Base-by-base conservation (phyloP, 352 stramenopile genomes). In the Achlya hypogyna region DNA sequence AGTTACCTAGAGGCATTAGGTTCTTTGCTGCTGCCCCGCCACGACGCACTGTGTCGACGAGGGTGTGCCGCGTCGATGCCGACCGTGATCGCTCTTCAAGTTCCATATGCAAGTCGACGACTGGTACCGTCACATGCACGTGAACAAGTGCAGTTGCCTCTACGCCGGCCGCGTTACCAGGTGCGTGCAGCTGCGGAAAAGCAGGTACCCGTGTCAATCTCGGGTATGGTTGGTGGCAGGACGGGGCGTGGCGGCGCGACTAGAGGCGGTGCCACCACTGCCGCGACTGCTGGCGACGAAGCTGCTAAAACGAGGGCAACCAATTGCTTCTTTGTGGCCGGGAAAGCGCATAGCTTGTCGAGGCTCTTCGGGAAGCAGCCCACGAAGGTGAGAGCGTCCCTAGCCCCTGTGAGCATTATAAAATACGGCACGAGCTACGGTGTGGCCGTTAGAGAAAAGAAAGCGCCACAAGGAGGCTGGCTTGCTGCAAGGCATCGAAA, bases 381-480 rank as follows among this genome's bases (percentile, higher is more conserved):
- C 6, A 67, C 38, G 47, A 58, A 67, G 0, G 38, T 67, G 0
- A 58, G 1, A 3, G 5, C 22, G 20, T 23, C 38, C 1, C 59
- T 66, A 66, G 9, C n/a, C n/a, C 12, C 31, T 16, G 49, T 22
- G 10, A 31, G 8, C 31, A 20, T 56, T 27, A 3, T 3, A 16
- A 45, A 18, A 56, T 10, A 56, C 49, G 31, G 12, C 2, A 38
- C 12, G 2, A 56, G 49, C 29, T 67, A 67, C 60, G 51, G 34
- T 32, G 60, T 54, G 27, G 60, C 60, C 29, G 60, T 38, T 5
- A 23, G 29, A 14, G 60, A 67, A 27, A 67, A 67, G 25, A 38
- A 67, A 0, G 38, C 42, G 31, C 60, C 60, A 25, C 60, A 67
- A 9, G 34, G 42, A 4, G 18, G 18, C 0, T 23, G 28, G 51